phyloP scores from a whole-genome alignment of 495 filamentous ascomycete species.

The Hypoxylon rickii region DNA sequence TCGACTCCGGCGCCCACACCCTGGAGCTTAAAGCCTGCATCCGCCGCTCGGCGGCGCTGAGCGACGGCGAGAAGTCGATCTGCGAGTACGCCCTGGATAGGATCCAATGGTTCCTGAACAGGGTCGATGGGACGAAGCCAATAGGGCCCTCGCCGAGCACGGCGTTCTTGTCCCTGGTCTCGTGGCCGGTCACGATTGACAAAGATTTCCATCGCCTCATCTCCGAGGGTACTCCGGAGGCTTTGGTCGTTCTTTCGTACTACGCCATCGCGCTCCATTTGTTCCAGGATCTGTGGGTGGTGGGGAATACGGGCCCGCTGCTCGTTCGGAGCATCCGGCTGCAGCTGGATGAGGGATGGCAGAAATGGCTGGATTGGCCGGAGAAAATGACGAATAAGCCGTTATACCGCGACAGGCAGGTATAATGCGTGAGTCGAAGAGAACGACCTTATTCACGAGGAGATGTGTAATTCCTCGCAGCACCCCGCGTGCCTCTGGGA shows the following conservation, averaged over 20 bases:
- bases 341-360: conserved; percentile 19
- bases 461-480: too few relatives aligned
- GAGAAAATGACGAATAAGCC: conserved; percentile 17
- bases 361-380: conserved; percentile 26
- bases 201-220: conserved; percentile 19
- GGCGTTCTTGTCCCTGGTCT: conserved; percentile 12
- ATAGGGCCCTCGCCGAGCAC: neutral
- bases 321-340: conserved; percentile 16
- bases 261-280: conserved; percentile 18
- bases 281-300: conserved; percentile 21
- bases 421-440: too few relatives aligned
- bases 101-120: conserved; percentile 23
- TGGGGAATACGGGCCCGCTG: conserved; percentile 9
- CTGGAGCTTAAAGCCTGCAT: conserved; percentile 13
- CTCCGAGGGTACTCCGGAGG: conserved; percentile 16
- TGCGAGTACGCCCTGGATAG: conserved; percentile 10
- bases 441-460: too few relatives aligned
- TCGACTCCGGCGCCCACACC: conserved; percentile 11
- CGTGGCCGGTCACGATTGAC: conserved; percentile 19
- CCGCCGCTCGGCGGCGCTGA: conserved; percentile 4
- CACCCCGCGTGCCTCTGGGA: too few relatives aligned
- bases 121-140: conserved; percentile 1
- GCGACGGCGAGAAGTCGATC: conserved; percentile 1
- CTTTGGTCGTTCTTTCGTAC: conserved; percentile 20
- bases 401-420: too few relatives aligned